These are phyloP conservation scores for Yamadazyma phyllophila DNA, from an alignment of 805 yeast genomes.

Conservation along the genomic window DNA sequence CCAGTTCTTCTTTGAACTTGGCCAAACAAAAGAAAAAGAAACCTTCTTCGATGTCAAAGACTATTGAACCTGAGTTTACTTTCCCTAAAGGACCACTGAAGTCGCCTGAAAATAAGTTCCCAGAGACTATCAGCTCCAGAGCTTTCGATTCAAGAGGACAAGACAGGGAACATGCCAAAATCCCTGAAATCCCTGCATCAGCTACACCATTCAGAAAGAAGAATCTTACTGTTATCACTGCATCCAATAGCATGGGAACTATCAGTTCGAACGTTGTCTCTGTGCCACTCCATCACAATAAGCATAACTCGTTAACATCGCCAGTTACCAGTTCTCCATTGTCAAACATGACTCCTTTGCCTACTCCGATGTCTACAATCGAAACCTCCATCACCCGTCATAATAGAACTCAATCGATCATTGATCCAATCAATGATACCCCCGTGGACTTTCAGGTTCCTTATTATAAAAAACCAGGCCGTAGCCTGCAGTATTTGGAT, in stretches of 20 bases:
- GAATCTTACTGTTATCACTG: neutral
- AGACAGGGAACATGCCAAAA: neutral
- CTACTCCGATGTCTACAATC: conserved; percentile 23
- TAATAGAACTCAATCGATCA: conserved; percentile 14
- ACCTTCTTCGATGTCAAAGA: conserved; percentile 1
- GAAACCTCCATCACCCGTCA: conserved; percentile 14
- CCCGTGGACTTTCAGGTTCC: conserved; percentile 38
- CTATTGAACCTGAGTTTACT: conserved; percentile 8
- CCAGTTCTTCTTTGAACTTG: neutral
- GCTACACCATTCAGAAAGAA: conserved; percentile 6
- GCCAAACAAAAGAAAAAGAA: conserved; percentile 4
- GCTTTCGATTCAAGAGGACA: neutral
- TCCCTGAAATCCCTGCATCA: neutral
- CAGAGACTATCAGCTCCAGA: neutral
- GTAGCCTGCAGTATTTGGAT: conserved; percentile 8
- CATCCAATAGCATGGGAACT: neutral
- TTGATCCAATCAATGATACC: conserved; percentile 39
- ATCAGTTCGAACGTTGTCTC: neutral
- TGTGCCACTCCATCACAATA: neutral
- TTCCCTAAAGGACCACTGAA: conserved; percentile 6
- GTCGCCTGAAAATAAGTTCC: neutral
- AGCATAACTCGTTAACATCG: conserved; percentile 18
- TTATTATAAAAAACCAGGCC: conserved; percentile 8
- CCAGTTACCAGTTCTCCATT: conserved; percentile 38
- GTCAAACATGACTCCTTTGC: conserved; percentile 28